A percentile compares a stretch with the other conserved stretches of the same genome.
Evolutionary conservation across 2,329 filamentous ascomycete genomes (phyloP).

Genomic region (Domatiomyces globalis): DNA sequence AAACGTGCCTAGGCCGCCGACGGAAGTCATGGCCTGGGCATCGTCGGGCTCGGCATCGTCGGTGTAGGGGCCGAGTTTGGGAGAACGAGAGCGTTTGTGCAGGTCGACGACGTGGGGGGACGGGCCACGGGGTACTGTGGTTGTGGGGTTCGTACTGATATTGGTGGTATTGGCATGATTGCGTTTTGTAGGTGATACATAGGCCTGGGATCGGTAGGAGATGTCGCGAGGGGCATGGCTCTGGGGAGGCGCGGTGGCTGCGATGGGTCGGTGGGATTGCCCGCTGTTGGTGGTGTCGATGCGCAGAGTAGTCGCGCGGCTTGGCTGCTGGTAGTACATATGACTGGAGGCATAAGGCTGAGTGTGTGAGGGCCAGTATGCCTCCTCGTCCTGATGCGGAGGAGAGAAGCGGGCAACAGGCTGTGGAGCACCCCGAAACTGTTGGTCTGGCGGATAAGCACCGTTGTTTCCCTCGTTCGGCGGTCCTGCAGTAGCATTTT

Average conservation of each 20-base stretch:
- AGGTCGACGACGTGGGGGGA: conserved; percentile 22
- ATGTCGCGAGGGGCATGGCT: conserved; percentile 1
- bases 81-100: conserved; percentile 26
- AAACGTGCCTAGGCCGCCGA: conserved; percentile 22
- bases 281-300: conserved; percentile 8
- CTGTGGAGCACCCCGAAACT: not conserved
- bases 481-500: not conserved
- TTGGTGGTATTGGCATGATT: not conserved
- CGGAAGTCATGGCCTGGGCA: conserved; percentile 15
- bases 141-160: not conserved
- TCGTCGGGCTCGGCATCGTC: conserved; percentile 6
- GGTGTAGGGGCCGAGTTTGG: conserved; percentile 19
- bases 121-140: not conserved
- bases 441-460: not conserved
- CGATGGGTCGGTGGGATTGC: not conserved
- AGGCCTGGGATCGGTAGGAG: conserved; percentile 1
- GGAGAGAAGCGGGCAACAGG: conserved; percentile 1
- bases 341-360: not conserved
- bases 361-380: not conserved
- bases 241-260: conserved; percentile 9
- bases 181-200: not conserved
- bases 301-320: conserved; percentile 10
- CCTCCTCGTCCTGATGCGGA: not conserved
- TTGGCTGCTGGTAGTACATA: not conserved
- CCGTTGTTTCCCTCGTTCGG: not conserved